Evolutionary conservation across 192 early-diverging fungal species (phyloP).

Genomic region (Backusella tuberculispora): DNA sequence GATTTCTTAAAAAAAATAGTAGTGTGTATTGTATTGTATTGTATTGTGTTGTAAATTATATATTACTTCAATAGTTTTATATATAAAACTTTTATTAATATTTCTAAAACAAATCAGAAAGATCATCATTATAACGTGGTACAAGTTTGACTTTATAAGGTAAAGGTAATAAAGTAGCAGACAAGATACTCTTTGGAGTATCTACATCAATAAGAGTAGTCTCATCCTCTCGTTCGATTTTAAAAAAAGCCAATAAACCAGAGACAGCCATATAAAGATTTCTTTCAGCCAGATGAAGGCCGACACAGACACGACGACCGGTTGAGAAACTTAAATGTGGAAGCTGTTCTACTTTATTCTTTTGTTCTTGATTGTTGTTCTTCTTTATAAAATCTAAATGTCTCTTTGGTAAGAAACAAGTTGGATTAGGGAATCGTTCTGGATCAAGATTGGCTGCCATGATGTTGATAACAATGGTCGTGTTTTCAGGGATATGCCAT

Average conservation of each 20-base stretch:
- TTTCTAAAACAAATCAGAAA: constrained; percentile 7
- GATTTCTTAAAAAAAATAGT: not conserved
- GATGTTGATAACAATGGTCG: constrained; percentile 57
- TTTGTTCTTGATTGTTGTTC: not conserved
- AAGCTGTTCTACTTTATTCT: constrained; percentile 25
- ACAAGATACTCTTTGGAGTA: constrained; percentile 8
- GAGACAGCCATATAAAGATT: constrained; percentile 31
- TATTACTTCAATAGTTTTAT: not conserved
- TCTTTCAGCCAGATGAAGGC: constrained; percentile 44
- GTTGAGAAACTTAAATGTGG: constrained; percentile 42
- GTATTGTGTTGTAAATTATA: not conserved
- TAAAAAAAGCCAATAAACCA: constrained; percentile 34
- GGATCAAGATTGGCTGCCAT: constrained; percentile 56
- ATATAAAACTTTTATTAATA: not conserved
- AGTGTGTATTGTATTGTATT: not conserved
- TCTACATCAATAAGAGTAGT: constrained; percentile 14
- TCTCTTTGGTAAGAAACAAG: constrained; percentile 55
- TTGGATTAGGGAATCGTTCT: constrained; percentile 46
- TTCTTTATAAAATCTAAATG: constrained; percentile 32
- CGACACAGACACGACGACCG: constrained; percentile 43
- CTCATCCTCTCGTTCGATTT: constrained; percentile 16
- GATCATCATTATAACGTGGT: constrained; percentile 24
- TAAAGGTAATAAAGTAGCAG: constrained; percentile 29
- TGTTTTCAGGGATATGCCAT: constrained; percentile 54
- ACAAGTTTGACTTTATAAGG: constrained; percentile 36